These are phyloP conservation scores for Cytospora piceae DNA, from an alignment of 2,329 filamentous ascomycete species.

Conservation along the genomic window DNA sequence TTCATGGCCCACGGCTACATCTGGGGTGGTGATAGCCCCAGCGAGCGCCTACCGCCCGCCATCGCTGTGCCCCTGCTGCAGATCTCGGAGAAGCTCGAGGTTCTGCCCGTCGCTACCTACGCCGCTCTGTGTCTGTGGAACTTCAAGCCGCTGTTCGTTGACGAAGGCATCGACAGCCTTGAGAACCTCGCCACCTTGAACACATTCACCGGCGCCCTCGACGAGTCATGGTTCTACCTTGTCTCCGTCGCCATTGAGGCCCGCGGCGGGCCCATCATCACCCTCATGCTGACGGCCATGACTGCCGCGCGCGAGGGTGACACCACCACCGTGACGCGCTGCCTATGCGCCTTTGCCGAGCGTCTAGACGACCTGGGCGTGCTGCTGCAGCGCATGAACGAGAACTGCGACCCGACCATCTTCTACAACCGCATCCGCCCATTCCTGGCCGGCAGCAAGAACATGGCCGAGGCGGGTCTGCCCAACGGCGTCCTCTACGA, in stretches of 20 bases:
- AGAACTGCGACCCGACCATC: slow-evolving; percentile 89
- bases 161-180: slow-evolving; percentile 79
- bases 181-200: slow-evolving; percentile 86
- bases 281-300: slow-evolving; percentile 87
- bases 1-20: slow-evolving; percentile 96
- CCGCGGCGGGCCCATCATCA: slow-evolving; percentile 82
- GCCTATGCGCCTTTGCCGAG: slow-evolving; percentile 82
- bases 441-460: slow-evolving; percentile 94
- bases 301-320: slow-evolving; percentile 75
- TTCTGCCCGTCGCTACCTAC: slow-evolving; percentile 93
- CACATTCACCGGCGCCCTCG: slow-evolving; percentile 91
- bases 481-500: slow-evolving; percentile 89
- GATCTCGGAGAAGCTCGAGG: slow-evolving; percentile 76
- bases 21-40: slow-evolving; percentile 87
- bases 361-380: slow-evolving; percentile 81
- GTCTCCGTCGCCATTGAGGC: slow-evolving; percentile 96
- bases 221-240: slow-evolving; percentile 99
- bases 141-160: slow-evolving; percentile 86
- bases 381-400: slow-evolving; percentile 87
- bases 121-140: slow-evolving; percentile 94
- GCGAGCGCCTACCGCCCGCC: slow-evolving; percentile 76
- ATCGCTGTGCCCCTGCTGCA: slow-evolving; percentile 82
- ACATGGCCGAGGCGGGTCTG: slow-evolving; percentile 93
- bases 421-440: slow-evolving; percentile 98
- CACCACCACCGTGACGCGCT: slow-evolving; percentile 70